A percentile compares a stretch with the other conserved stretches of the same genome.
phyloP scores from a whole-genome alignment of 371 early-diverging fungal species.

The Lichtheimia ornata region DNA sequence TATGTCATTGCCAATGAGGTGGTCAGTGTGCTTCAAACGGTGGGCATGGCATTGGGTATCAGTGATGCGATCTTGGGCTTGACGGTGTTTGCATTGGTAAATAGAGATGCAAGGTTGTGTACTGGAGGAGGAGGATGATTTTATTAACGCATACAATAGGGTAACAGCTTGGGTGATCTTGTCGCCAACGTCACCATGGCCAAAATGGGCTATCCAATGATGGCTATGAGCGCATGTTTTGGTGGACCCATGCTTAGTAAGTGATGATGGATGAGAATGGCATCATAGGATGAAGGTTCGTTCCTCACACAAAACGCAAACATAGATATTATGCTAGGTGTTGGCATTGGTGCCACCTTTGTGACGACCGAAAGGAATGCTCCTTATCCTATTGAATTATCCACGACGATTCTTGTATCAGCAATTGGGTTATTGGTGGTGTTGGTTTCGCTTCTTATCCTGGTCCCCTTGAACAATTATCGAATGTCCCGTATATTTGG shows the following conservation, averaged over 20 bases:
- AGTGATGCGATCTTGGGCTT: constrained; percentile 83
- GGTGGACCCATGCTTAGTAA: constrained; percentile 83
- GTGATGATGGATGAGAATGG: constrained; percentile 20
- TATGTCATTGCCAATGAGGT: constrained; percentile 84
- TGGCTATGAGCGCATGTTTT: constrained; percentile 87
- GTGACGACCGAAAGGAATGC: constrained; percentile 47
- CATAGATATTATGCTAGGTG: constrained; percentile 73
- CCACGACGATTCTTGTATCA: constrained; percentile 58
- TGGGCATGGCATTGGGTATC: constrained; percentile 75
- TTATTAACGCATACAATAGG: constrained; percentile 39
- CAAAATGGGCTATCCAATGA: constrained; percentile 78
- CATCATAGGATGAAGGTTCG: background rate
- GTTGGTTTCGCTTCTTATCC: constrained; percentile 43
- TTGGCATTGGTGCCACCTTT: constrained; percentile 70
- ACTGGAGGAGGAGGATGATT: no score
- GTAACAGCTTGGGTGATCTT: constrained; percentile 85
- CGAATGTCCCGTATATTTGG: constrained; percentile 55
- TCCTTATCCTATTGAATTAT: constrained; percentile 50
- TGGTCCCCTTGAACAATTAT: constrained; percentile 58
- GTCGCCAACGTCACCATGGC: constrained; percentile 86
- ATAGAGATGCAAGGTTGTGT: background rate
- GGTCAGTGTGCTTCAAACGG: constrained; percentile 75
- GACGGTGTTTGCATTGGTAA: constrained; percentile 81
- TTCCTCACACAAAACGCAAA: background rate
- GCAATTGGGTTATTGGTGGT: constrained; percentile 50